These are phyloP conservation scores for Dictyostelium capitatum DNA, from an alignment of 78 protist species.

Conservation along the genomic window DNA sequence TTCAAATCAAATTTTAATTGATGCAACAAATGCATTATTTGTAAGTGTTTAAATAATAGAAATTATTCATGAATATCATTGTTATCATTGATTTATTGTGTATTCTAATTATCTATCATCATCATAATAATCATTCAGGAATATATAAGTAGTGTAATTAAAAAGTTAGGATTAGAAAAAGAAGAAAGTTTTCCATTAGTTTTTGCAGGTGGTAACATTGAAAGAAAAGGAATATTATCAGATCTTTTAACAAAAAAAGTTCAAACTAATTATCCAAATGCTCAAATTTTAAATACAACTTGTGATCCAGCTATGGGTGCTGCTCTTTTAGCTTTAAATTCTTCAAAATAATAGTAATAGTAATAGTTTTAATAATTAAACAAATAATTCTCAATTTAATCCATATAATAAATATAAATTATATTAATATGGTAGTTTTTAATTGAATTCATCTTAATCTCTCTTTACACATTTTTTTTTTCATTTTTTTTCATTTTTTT, in stretches of 20 bases:
- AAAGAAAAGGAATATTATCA: conserved; percentile 24
- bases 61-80: too few species aligned
- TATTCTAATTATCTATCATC: neutral
- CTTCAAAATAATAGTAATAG: neutral
- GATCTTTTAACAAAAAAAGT: conserved; percentile 2
- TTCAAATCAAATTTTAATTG: conserved; percentile 12
- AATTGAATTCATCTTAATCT: neutral
- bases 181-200: conserved; percentile 43
- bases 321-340: conserved; percentile 44
- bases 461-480: neutral
- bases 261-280: conserved; percentile 2
- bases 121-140: neutral
- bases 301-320: conserved; percentile 49
- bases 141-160: conserved; percentile 44
- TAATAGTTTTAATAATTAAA: neutral
- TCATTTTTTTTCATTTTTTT: too few species aligned
- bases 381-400: too few species aligned
- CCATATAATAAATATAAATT: too few species aligned
- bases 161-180: conserved; percentile 34
- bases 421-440: neutral
- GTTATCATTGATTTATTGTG: neutral
- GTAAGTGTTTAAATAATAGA: conserved; percentile 36
- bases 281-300: conserved; percentile 2
- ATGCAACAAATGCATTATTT: conserved; percentile 25
- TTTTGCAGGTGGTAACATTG: conserved; percentile 79